Percentiles rank a stretch among this genome's conserved stretches.
phyloP scores from a whole-genome alignment of 306 rosid species.

The Heteromeles arbutifolia region DNA sequence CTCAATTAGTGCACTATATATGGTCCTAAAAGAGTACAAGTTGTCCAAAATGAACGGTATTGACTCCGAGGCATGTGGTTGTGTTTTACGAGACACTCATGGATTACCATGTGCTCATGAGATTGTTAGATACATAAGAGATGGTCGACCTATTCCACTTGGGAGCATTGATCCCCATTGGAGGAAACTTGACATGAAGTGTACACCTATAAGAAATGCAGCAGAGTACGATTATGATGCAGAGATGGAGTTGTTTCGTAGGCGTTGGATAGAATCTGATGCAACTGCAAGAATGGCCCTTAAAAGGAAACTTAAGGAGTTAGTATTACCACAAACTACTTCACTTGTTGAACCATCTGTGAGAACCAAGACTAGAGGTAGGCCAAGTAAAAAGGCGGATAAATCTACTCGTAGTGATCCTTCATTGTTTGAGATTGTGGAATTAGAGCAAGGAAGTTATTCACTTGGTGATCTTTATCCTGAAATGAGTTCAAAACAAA shows the following conservation, averaged over 20 bases:
- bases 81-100: neutral
- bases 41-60: no score
- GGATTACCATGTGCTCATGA: constrained; percentile 12
- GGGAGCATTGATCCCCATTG: neutral
- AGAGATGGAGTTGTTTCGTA: neutral
- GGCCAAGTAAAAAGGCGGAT: no score
- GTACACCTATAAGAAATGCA: no score
- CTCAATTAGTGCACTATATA: neutral
- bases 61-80: neutral
- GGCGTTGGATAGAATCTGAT: neutral
- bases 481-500: neutral
- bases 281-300: neutral
- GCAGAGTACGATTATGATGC: neutral
- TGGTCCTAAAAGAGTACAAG: neutral
- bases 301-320: neutral
- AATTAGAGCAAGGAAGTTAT: neutral
- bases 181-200: neutral
- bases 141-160: neutral
- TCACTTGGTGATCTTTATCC: neutral
- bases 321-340: no score
- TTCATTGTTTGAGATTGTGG: neutral
- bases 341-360: neutral
- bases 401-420: neutral
- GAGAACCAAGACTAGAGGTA: neutral
- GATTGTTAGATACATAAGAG: neutral